These are phyloP conservation scores for Leccinum insigne DNA, from an alignment of 1,284 basidiomycete genomes.

Conservation along the genomic window DNA sequence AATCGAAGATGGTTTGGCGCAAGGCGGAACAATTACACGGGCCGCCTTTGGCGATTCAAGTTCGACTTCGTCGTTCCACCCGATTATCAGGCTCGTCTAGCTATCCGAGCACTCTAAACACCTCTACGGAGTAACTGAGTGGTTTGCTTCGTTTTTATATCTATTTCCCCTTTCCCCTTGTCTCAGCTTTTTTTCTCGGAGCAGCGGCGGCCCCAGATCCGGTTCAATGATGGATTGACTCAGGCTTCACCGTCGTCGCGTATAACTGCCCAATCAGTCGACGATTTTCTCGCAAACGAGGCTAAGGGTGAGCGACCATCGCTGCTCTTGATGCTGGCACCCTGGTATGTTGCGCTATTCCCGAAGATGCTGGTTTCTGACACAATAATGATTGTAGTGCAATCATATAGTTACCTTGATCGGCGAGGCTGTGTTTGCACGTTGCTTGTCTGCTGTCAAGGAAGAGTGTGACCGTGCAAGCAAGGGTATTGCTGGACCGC, in stretches of 20 bases:
- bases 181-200: no score
- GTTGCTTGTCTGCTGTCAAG: slow-evolving; percentile 97
- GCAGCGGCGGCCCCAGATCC: no score
- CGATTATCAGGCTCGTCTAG: no score
- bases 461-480: slow-evolving; percentile 93
- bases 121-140: no score
- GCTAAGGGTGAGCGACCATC: slow-evolving; percentile 91
- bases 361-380: slow-evolving; percentile 7
- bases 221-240: no score
- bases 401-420: slow-evolving; percentile 85
- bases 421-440: slow-evolving; percentile 99
- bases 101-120: no score
- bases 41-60: no score
- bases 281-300: slow-evolving; percentile 94
- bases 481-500: slow-evolving; percentile 88
- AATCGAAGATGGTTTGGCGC: no score
- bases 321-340: slow-evolving; percentile 96
- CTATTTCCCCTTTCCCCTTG: no score
- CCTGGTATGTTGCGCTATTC: slow-evolving; percentile 54
- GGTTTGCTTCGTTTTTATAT: no score
- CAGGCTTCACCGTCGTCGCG: slow-evolving; percentile 93
- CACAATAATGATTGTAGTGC: slow-evolving; percentile 9
- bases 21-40: no score
- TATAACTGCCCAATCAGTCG: slow-evolving; percentile 98
- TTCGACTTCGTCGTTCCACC: no score